Evolutionary conservation across 192 early-diverging fungal genomes (phyloP), one percentile per base, ranked within the genome.

Genomic region (Coemansia sp.): DNA sequence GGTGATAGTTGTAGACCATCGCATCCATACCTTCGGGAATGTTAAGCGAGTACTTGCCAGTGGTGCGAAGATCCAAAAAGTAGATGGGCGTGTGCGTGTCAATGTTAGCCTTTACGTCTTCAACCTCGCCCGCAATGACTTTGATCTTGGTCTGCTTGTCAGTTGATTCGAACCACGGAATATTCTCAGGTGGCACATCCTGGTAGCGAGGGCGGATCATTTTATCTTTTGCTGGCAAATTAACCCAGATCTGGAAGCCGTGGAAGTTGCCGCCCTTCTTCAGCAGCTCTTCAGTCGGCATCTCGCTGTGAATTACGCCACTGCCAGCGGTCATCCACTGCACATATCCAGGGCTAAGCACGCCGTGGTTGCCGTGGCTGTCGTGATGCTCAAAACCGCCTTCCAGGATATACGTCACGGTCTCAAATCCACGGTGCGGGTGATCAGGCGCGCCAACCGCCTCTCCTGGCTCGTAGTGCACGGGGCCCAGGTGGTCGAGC

Each of bases 91-190:
- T 92, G 37, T 86, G 78, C 2, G 94, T 94, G 47, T 86, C 72
- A 15, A 94, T 89, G 21, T 79, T 79, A 3, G 88, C 89, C 47
- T 85, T 75, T 12, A 87, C 80, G 27, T 85, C 92, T 62, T 87
- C 87, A 12, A 86, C 84, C 56, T 88, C 81, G n/a, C 95, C 95
- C 3, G 93, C 92, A 69, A 94, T 93, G 52, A 97, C 92, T 62
- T 91, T 92, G 76, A 93, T 87, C 10, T 52, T 67, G 11, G 76
- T 74, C 29, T 67, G 63, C 17, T 62, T 65, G 73, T 83, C 77
- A 10, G 59, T 45, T 3, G 73, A 75, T 56, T 63, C 50, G 10
- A 85, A 89, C 25, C 84, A 74, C 32, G 88, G 87, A 21, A 95
- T 88, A 21, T 88, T 73, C 23, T 82, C 70, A 35, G 83, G 84